These are phyloP conservation scores for Eimeria sp. DNA, from an alignment of 169 alveolate genomes.

Conservation along the genomic window DNA sequence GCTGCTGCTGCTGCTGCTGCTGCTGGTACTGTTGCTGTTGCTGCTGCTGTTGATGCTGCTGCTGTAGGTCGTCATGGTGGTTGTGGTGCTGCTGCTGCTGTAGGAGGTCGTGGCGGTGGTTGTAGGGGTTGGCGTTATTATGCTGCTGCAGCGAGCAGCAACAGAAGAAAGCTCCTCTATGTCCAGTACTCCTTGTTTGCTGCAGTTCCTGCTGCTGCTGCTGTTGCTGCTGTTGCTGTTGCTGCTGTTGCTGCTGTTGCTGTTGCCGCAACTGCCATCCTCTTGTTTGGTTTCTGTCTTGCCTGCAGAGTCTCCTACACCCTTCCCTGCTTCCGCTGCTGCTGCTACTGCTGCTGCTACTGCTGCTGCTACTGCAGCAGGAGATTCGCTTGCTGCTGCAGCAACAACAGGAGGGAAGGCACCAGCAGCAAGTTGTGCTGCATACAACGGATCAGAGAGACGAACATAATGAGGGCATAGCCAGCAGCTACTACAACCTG, in stretches of 20 bases:
- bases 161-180: background rate
- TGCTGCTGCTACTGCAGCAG: constrained; percentile 12
- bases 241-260: constrained; percentile 27
- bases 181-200: background rate
- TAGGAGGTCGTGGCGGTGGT: background rate
- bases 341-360: constrained; percentile 36
- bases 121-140: background rate
- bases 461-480: constrained; percentile 26
- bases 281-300: background rate
- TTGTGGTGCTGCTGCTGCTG: background rate
- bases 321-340: constrained; percentile 24
- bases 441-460: background rate
- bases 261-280: constrained; percentile 12
- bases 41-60: background rate
- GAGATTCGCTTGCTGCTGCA: background rate
- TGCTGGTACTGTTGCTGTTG: background rate
- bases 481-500: background rate
- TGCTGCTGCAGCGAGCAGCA: background rate
- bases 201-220: background rate
- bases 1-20: constrained; percentile 38
- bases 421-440: constrained; percentile 7
- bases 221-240: background rate
- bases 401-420: constrained; percentile 5
- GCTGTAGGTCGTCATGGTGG: background rate
- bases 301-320: background rate